Conservation (phyloP, 495 filamentous ascomycete genomes). For the Penicillium turbatum region DNA sequence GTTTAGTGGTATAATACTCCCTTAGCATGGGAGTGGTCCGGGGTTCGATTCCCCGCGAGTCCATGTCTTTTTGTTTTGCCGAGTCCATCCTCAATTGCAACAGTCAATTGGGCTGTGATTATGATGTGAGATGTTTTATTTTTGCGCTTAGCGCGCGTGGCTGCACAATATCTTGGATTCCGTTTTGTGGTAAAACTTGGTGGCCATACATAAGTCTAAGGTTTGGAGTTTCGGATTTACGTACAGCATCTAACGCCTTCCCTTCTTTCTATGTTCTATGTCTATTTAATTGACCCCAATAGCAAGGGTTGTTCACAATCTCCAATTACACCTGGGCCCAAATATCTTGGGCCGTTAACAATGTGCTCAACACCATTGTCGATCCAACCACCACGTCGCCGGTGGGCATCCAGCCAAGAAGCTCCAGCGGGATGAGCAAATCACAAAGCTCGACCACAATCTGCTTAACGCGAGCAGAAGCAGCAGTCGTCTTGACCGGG, state of each 20-base stretch:
- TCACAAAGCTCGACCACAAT: constrained; percentile 54
- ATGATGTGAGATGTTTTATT: neutral
- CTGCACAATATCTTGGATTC: no score
- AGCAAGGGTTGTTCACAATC: neutral
- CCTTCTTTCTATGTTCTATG: constrained; percentile 26
- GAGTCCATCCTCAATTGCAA: neutral
- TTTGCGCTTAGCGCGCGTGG: neutral
- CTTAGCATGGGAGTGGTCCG: constrained; percentile 52
- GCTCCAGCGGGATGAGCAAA: constrained; percentile 49
- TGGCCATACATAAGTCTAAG: constrained; percentile 1
- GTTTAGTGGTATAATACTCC: constrained; percentile 46
- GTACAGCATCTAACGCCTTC: neutral
- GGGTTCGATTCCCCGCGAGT: constrained; percentile 56
- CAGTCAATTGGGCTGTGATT: neutral
- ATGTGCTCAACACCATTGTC: constrained; percentile 54
- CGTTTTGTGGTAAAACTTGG: neutral
- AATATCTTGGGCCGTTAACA: constrained; percentile 52
- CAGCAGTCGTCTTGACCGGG: neutral
- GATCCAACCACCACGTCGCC: constrained; percentile 43
- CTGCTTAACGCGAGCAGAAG: constrained; percentile 24
- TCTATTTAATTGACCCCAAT: neutral
- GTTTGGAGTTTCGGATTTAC: neutral
- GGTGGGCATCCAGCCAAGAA: constrained; percentile 52
- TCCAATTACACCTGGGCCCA: constrained; percentile 39
- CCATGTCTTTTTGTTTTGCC: constrained; percentile 43